Evolutionary conservation across 2,329 filamentous ascomycete genomes (phyloP), one percentile per base, ranked within the genome.

Genomic region (Alternaria angustiovoidea): DNA sequence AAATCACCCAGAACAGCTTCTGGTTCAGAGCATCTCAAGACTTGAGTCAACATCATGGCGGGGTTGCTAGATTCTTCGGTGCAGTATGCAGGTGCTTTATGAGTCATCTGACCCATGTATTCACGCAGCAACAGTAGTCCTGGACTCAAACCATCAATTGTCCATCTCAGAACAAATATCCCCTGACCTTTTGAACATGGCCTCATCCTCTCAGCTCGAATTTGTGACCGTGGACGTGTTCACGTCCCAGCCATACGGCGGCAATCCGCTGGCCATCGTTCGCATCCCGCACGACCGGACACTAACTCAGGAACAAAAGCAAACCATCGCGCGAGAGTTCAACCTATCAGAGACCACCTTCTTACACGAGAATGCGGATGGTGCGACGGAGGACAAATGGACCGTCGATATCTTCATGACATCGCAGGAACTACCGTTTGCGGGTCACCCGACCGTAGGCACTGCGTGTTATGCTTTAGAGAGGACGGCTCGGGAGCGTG

Each of bases 341-440:
- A 87, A 87, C 64, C 78, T 85, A 38, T 86, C 84, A 1, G 86
- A 88, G 64, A 86, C 84, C 0, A 83, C 86, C 24, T 87, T 88
- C 63, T 71, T 87, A 18, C 81, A 86, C 64, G 78, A 76, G 54
- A 70, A 69, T 26, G 71, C 51, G 30, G 41, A 51, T 6, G 65
- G 54, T 32, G 60, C 59, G 16, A 64, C 64, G 9, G 57, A 62
- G 7, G 65, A 73, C 44, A 67, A 73, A 54, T 83, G 81, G 81
- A 75, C 70, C 3, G 75, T 87, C 51, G 82, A 87, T 68, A 88
- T 88, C 67, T 87, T 87, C 78, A 82, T 82, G 41, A 79, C 80
- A 0, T 73, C 76, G 7, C 68, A 65, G 11, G 86, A 88, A 70
- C 68, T 88, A 16, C 84, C 86, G 7, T 87, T 88, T 64, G 86